phyloP scores from a whole-genome alignment of 1,284 basidiomycete species.

The Naganishia sp. region DNA sequence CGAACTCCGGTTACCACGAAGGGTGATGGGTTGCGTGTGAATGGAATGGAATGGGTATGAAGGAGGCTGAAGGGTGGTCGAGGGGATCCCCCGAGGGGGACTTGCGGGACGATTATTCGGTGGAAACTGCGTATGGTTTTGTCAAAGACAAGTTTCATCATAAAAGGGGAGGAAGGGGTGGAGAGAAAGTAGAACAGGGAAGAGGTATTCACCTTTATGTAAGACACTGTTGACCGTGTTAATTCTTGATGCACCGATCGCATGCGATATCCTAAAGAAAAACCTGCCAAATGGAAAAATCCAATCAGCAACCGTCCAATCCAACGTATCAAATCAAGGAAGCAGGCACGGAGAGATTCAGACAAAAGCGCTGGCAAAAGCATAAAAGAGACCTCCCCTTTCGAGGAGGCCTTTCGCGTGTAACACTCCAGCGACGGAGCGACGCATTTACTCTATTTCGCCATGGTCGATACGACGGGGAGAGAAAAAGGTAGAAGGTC shows the following conservation, averaged over 20 bases:
- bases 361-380: constrained; percentile 57
- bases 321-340: constrained; percentile 27
- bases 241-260: not conserved
- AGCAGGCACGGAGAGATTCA: constrained; percentile 38
- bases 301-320: constrained; percentile 17
- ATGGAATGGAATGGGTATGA: constrained; percentile 10
- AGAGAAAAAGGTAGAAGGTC: constrained; percentile 55
- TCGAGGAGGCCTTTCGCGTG: constrained; percentile 36
- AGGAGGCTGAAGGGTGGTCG: constrained; percentile 31
- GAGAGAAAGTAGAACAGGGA: not conserved
- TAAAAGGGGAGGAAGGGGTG: constrained; percentile 8
- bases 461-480: constrained; percentile 57
- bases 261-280: not conserved
- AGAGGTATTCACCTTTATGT: constrained; percentile 29
- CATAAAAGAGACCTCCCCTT: constrained; percentile 45
- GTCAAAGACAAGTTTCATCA: constrained; percentile 49
- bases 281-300: constrained; percentile 4
- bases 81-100: constrained; percentile 40
- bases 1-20: constrained; percentile 9
- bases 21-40: constrained; percentile 8
- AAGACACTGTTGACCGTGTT: not conserved
- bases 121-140: constrained; percentile 58
- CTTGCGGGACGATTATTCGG: constrained; percentile 44
- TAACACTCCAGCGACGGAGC: constrained; percentile 53
- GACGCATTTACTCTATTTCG: constrained; percentile 52